A percentile compares a stretch with the other conserved stretches of the same genome.
These are phyloP conservation scores for Pseudocercospora fuligena DNA, from an alignment of 2,329 filamentous ascomycete genomes.

Conservation along the genomic window DNA sequence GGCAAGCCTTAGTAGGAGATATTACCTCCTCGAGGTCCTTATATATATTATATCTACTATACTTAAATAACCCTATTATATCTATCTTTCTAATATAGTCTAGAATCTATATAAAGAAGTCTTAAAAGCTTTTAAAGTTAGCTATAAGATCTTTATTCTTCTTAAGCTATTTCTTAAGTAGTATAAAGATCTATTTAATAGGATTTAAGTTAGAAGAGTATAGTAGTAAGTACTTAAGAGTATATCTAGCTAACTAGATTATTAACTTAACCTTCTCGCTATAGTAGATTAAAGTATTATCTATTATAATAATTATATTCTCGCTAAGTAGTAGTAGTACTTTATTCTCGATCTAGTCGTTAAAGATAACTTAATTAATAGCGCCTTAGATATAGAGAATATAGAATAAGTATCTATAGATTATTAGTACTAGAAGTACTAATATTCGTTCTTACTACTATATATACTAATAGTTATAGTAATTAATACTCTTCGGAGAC, in stretches of 20 bases:
- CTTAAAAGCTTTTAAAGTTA: background rate
- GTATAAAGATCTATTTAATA: conserved; percentile 1
- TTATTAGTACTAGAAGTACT: background rate
- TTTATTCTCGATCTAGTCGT: conserved; percentile 3
- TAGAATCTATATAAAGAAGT: background rate
- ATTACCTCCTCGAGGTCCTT: no score
- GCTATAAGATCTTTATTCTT: background rate
- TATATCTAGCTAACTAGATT: background rate
- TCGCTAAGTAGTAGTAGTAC: background rate
- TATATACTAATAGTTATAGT: background rate
- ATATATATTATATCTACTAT: no score
- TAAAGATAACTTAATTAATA: background rate
- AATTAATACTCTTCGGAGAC: background rate
- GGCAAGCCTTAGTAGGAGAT: no score
- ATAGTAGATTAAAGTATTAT: conserved; percentile 6
- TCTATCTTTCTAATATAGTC: background rate
- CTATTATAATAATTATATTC: conserved; percentile 10
- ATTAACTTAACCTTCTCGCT: background rate
- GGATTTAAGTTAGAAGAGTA: conserved; percentile 8
- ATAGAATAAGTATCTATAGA: background rate
- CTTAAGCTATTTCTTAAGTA: conserved; percentile 11
- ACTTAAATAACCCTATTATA: background rate
- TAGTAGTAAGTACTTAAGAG: background rate
- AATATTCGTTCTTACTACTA: background rate
- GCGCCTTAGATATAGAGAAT: background rate